phyloP scores from a whole-genome alignment of 805 yeast genomes.

The Yamadazyma sp. region DNA sequence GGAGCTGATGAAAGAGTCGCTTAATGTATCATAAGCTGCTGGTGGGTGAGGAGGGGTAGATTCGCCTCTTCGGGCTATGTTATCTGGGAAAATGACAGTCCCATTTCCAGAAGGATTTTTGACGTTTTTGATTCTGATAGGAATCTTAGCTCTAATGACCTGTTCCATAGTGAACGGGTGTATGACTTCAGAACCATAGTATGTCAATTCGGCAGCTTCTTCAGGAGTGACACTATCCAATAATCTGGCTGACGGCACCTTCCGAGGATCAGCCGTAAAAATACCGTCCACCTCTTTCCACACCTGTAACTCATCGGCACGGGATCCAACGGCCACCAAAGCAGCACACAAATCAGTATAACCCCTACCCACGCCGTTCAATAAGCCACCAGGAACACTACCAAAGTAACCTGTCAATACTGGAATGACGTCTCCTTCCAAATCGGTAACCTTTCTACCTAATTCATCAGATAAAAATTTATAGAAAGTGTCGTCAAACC shows the following conservation, averaged over 20 bases:
- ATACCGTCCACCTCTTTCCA: slow-evolving; percentile 99
- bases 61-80: slow-evolving; percentile 81
- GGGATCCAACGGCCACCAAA: slow-evolving; percentile 85
- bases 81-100: slow-evolving; percentile 91
- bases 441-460: slow-evolving; percentile 46
- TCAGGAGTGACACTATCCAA: slow-evolving; percentile 92
- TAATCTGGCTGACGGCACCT: slow-evolving; percentile 85
- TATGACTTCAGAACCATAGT: slow-evolving; percentile 96
- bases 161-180: slow-evolving; percentile 99
- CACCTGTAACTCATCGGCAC: slow-evolving; percentile 91
- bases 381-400: slow-evolving; percentile 89
- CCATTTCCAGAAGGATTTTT: slow-evolving; percentile 92
- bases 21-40: slow-evolving; percentile 57
- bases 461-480: slow-evolving; percentile 52
- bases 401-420: slow-evolving; percentile 97
- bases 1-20: slow-evolving; percentile 33
- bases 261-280: slow-evolving; percentile 97
- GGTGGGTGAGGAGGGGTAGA: slow-evolving; percentile 96
- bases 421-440: slow-evolving; percentile 58
- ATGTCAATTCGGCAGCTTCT: slow-evolving; percentile 97
- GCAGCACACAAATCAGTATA: slow-evolving; percentile 98
- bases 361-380: slow-evolving; percentile 94
- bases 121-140: slow-evolving; percentile 94
- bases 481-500: slow-evolving; percentile 69
- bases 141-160: slow-evolving; percentile 92